These are phyloP conservation scores for Syzygium aqueum DNA, from an alignment of 345 rosid species.

Conservation along the genomic window DNA sequence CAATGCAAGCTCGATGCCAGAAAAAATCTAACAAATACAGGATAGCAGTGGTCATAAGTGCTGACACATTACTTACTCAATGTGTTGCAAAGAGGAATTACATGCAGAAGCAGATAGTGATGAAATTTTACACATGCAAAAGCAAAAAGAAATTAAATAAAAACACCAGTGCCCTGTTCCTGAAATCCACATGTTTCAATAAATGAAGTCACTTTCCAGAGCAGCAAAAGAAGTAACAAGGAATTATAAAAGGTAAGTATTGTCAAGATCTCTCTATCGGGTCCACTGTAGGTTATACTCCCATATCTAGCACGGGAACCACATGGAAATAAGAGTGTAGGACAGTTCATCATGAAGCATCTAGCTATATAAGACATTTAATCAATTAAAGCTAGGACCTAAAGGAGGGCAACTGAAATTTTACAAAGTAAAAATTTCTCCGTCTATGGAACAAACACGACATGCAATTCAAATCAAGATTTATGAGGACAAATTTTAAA, in stretches of 20 bases:
- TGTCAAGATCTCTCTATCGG: background rate
- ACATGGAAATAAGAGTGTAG: background rate
- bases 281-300: background rate
- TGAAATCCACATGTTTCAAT: background rate
- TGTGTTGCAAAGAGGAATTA: background rate
- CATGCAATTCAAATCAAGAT: background rate
- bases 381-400: background rate
- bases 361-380: background rate
- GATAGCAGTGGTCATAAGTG: background rate
- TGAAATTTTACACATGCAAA: background rate
- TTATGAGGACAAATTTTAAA: background rate
- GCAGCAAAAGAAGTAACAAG: background rate
- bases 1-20: slow-evolving; percentile 24
- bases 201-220: background rate
- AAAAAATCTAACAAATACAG: slow-evolving; percentile 27
- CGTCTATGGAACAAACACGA: background rate
- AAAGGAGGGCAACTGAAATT: background rate
- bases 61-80: background rate
- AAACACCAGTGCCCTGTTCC: background rate
- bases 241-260: background rate
- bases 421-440: background rate
- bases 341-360: background rate
- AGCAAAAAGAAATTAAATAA: background rate
- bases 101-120: background rate
- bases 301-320: background rate